Conservation (phyloP, 345 rosid genomes). For the Euphorbia peplus region DNA sequence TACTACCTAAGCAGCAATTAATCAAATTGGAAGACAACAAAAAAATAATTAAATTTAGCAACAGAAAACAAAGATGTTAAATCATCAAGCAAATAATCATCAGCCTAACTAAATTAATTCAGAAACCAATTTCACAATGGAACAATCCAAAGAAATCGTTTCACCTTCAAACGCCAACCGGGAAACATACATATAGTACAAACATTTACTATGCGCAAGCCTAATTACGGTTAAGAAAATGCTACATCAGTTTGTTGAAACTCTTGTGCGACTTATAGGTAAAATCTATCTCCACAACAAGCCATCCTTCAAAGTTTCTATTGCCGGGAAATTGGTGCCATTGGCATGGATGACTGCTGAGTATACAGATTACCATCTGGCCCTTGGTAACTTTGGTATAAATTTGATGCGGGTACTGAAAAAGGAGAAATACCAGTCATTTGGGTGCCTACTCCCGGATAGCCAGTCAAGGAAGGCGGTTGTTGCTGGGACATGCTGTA, state of each 20-base stretch:
- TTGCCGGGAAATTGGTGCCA: conserved; percentile 64
- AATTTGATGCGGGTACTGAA: conserved; percentile 36
- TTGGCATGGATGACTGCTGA: conserved; percentile 56
- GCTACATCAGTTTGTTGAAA: conserved; percentile 15
- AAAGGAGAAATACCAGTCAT: conserved; percentile 47
- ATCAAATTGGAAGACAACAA: too few species aligned
- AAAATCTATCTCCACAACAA: conserved; percentile 7
- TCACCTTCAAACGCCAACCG: neutral
- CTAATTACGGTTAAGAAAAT: conserved; percentile 12
- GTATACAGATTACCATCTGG: conserved; percentile 64
- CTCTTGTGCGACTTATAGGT: neutral
- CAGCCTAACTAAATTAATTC: neutral
- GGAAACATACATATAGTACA: conserved; percentile 16
- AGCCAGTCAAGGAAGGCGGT: conserved; percentile 40
- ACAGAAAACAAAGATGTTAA: too few species aligned
- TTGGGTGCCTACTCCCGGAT: conserved; percentile 36
- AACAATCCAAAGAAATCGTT: conserved; percentile 13
- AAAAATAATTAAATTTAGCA: too few species aligned
- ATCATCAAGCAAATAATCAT: neutral
- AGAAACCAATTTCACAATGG: conserved; percentile 11
- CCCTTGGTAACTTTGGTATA: conserved; percentile 61
- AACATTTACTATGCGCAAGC: conserved; percentile 33
- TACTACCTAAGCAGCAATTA: neutral
- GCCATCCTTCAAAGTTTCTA: conserved; percentile 26
- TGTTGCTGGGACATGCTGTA: conserved; percentile 47